Percentiles rank a stretch among this genome's conserved stretches.
Evolutionary conservation across 305 asterid genomes (phyloP).

Genomic region (Fraxinus velutina): DNA sequence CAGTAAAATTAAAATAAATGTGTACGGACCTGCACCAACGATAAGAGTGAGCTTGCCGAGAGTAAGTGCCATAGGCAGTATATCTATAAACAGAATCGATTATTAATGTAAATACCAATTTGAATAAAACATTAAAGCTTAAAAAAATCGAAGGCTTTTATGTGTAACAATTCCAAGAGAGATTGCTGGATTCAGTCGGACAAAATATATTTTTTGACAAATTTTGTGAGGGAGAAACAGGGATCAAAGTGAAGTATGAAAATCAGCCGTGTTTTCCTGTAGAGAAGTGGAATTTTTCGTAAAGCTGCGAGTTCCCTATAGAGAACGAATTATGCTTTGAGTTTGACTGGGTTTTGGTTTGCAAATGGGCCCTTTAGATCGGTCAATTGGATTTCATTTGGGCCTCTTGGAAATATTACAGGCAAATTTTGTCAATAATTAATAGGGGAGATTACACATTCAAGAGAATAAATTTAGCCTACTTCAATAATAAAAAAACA

Average conservation of each 20-base stretch:
- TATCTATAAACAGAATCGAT: conserved; percentile 18
- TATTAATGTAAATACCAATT: not conserved
- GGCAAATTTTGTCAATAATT: not conserved
- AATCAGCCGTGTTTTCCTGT: not conserved
- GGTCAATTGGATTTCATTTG: not conserved
- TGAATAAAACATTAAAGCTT: not conserved
- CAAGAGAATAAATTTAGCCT: no score
- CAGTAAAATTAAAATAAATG: not conserved
- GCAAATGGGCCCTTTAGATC: not conserved
- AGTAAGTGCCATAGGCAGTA: conserved; percentile 67
- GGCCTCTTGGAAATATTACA: not conserved
- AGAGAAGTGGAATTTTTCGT: not conserved
- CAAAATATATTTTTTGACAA: not conserved
- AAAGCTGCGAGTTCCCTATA: not conserved
- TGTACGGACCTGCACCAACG: conserved; percentile 74
- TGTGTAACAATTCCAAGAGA: not conserved
- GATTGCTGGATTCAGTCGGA: not conserved
- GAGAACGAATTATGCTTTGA: not conserved
- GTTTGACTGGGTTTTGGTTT: not conserved
- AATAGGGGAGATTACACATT: no score
- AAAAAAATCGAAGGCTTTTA: not conserved
- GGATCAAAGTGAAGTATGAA: not conserved
- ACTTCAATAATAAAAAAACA: no score
- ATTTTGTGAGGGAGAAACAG: not conserved
- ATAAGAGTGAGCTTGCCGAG: conserved; percentile 76